These are phyloP conservation scores for Leptodontidium sp. DNA, from an alignment of 2,329 filamentous ascomycete genomes.

Conservation along the genomic window DNA sequence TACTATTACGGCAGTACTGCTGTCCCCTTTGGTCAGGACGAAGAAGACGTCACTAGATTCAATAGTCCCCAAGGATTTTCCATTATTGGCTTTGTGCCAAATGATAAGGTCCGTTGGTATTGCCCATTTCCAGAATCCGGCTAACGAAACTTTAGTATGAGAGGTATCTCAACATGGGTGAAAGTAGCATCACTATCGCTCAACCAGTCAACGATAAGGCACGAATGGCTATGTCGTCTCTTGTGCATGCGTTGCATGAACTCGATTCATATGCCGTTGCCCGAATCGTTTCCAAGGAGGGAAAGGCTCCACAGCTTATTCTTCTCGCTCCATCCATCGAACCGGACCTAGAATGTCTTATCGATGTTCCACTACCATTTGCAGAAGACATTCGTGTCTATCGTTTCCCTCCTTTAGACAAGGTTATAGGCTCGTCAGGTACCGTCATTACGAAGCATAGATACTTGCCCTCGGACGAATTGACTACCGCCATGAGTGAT, in stretches of 20 bases:
- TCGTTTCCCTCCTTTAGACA: conserved; percentile 88
- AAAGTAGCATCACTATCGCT: conserved; percentile 78
- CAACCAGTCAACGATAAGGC: conserved; percentile 83
- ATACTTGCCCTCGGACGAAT: conserved; percentile 77
- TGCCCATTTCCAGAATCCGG: conserved; percentile 7
- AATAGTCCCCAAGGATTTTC: conserved; percentile 79
- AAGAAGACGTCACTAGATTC: conserved; percentile 87
- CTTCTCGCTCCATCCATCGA: conserved; percentile 84
- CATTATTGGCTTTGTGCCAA: conserved; percentile 86
- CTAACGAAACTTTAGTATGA: conserved; percentile 66
- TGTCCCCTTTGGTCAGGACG: conserved; percentile 86
- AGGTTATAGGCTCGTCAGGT: conserved; percentile 86
- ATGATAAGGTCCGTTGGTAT: conserved; percentile 63
- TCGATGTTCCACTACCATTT: conserved; percentile 91
- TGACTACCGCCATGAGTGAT: conserved; percentile 84
- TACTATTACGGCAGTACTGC: conserved; percentile 94
- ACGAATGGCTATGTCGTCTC: conserved; percentile 83
- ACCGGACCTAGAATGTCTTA: conserved; percentile 80
- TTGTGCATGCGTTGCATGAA: conserved; percentile 88
- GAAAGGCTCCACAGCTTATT: conserved; percentile 78
- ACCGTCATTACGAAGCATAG: conserved; percentile 82
- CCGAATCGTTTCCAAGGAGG: conserved; percentile 84
- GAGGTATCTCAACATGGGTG: conserved; percentile 85
- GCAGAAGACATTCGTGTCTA: conserved; percentile 92
- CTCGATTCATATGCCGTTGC: conserved; percentile 87